A percentile compares a stretch with the other conserved stretches of the same genome.
Conservation (phyloP, 1,284 basidiomycete genomes). For the Apiotrichum siamense region DNA sequence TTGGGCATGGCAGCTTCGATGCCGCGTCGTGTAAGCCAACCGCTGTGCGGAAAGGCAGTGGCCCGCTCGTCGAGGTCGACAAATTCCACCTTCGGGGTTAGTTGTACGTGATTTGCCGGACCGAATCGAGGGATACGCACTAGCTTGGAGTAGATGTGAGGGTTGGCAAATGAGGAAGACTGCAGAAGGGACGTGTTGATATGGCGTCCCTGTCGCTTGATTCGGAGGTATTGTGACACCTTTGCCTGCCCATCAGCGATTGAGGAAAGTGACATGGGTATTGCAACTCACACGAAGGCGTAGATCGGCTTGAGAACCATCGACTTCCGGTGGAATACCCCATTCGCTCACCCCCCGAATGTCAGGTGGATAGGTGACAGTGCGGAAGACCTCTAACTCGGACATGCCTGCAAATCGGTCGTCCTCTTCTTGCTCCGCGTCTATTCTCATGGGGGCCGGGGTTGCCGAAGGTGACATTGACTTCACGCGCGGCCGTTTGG, state of each 20-base stretch:
- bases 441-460: not conserved
- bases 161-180: slow-evolving; percentile 86
- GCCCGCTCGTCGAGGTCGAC: slow-evolving; percentile 79
- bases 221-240: slow-evolving; percentile 63
- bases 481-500: not conserved
- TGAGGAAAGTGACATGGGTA: not conserved
- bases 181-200: slow-evolving; percentile 91
- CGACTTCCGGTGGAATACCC: slow-evolving; percentile 64
- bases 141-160: slow-evolving; percentile 84
- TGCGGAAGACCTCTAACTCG: slow-evolving; percentile 8
- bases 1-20: slow-evolving; percentile 22
- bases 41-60: slow-evolving; percentile 63
- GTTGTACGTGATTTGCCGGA: too few species aligned
- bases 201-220: slow-evolving; percentile 70
- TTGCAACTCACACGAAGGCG: slow-evolving; percentile 55
- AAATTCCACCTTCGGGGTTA: slow-evolving; percentile 61
- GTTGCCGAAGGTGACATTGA: not conserved
- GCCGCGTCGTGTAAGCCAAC: slow-evolving; percentile 35
- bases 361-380: not conserved
- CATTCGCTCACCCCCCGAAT: slow-evolving; percentile 61
- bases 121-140: slow-evolving; percentile 19
- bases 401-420: slow-evolving; percentile 5
- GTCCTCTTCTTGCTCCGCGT: not conserved
- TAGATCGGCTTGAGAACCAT: slow-evolving; percentile 56
- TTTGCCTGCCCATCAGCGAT: slow-evolving; percentile 60